Conservation (phyloP, 768 basidiomycete genomes). For the Tylopilus vinaceipallidus region DNA sequence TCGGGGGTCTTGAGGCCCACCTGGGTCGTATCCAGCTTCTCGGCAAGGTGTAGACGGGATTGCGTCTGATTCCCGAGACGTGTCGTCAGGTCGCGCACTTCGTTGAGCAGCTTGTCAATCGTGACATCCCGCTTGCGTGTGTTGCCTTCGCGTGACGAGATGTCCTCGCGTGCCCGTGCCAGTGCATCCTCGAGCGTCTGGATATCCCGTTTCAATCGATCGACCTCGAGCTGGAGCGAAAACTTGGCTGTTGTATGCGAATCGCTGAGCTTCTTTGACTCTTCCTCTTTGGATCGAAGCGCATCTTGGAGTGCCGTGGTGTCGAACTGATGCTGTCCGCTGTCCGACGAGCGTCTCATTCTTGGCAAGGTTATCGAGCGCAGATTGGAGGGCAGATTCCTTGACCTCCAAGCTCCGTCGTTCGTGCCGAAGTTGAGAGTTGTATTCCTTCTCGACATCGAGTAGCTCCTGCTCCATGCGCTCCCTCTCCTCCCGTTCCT, state of each 20-base stretch:
- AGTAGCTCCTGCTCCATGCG: constrained; percentile 53
- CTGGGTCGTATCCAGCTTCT: constrained; percentile 81
- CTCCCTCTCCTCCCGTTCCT: constrained; percentile 57
- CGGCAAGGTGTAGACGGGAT: constrained; percentile 78
- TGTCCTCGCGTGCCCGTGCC: constrained; percentile 62
- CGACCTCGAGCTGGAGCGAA: constrained; percentile 87
- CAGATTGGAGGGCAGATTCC: constrained; percentile 62
- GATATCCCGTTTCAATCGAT: constrained; percentile 81
- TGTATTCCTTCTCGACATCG: constrained; percentile 58
- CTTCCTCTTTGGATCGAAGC: constrained; percentile 68
- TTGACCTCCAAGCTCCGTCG: constrained; percentile 67
- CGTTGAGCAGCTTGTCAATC: constrained; percentile 73
- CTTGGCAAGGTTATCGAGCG: constrained; percentile 61
- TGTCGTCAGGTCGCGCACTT: constrained; percentile 75
- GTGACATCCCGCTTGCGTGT: constrained; percentile 67
- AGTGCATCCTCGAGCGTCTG: constrained; percentile 80
- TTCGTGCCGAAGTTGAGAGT: constrained; percentile 56
- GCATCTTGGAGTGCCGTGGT: constrained; percentile 69
- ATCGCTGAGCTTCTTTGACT: constrained; percentile 80
- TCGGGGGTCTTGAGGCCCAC: constrained; percentile 64
- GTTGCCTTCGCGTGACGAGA: constrained; percentile 63
- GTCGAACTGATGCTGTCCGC: constrained; percentile 77
- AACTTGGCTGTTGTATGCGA: constrained; percentile 79
- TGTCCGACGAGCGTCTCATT: constrained; percentile 62
- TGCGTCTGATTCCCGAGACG: constrained; percentile 86